Base-by-base conservation (phyloP, 73 alveolate species). In the Uronychia binucleata region DNA sequence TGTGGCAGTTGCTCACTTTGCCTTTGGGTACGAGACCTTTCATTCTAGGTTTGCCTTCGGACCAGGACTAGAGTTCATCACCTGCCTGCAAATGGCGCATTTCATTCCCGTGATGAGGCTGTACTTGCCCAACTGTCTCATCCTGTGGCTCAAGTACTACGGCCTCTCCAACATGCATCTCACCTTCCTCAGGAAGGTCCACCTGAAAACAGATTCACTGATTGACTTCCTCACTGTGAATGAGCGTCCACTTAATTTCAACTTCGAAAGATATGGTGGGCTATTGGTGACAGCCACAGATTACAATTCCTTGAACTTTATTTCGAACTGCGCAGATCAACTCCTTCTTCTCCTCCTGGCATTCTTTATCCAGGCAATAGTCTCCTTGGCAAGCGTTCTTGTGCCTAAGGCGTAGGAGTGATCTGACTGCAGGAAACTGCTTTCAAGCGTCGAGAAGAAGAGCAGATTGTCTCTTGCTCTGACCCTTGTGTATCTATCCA, bases 1-100 rank as follows among this genome's bases (percentile, higher is more conserved):
- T 11, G n/a, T 46, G 19, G 67, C 67, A 46, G 67, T 46, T 46
- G 67, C 67, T 46, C 67, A 46, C 19, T 46, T 46, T 19, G 5
- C 67, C 5, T 5, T 19, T 11, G 67, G 67, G 67, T 46, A 46
- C 5, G 67, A 11, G n/a, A 46, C 5, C 67, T 19, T 46, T 46
- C 5, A 46, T 46, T 5, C 67, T 19, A 46, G 88, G n/a, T 58
- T 33, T 32, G 74, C 14, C 0, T 1, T 81, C 29, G 81, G 81
- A 0, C 26, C 28, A 0, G 30, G 31, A 25, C 30, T 58, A 14
- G 88, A 81, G 30, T 31, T 59, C 11, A n/a, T 58, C n/a, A 33
- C 88, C 28, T 58, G 75, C 1, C 31, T 81, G 80, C 88, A 81
- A 28, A 58, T 81, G 28, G 34, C 31, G 33, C 79, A 81, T 81